These are phyloP conservation scores for Xylariales sp. DNA, from an alignment of 2,329 filamentous ascomycete genomes.

Conservation along the genomic window DNA sequence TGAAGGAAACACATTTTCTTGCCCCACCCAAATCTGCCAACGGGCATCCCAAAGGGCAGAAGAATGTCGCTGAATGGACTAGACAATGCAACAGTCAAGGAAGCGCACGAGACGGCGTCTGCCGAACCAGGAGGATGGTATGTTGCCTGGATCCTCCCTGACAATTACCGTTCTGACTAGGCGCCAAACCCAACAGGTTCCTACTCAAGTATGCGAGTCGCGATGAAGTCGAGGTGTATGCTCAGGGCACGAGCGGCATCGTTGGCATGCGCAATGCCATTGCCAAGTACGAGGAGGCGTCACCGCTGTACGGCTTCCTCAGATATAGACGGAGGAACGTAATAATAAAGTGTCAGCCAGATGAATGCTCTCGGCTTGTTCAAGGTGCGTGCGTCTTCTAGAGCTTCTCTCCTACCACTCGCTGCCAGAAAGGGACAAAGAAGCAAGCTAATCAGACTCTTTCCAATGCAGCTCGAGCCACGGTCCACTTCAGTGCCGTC, in stretches of 20 bases:
- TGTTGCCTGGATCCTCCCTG: slow-evolving; percentile 30
- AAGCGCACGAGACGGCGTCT: slow-evolving; percentile 76
- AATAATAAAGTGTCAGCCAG: slow-evolving; percentile 86
- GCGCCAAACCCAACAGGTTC: slow-evolving; percentile 66
- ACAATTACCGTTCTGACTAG: background rate
- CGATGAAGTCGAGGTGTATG: slow-evolving; percentile 79
- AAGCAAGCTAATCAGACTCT: too few species aligned
- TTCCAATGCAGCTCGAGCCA: slow-evolving; percentile 64
- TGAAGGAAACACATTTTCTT: too few species aligned
- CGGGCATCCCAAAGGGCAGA: slow-evolving; percentile 4
- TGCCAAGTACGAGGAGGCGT: slow-evolving; percentile 73
- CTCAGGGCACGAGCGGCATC: slow-evolving; percentile 74
- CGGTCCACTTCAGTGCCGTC: slow-evolving; percentile 64
- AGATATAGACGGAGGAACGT: slow-evolving; percentile 87
- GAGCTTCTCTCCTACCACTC: too few species aligned
- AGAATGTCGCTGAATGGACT: slow-evolving; percentile 94
- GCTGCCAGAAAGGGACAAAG: too few species aligned
- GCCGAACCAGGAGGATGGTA: slow-evolving; percentile 93
- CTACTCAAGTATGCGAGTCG: slow-evolving; percentile 85
- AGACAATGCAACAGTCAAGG: slow-evolving; percentile 73
- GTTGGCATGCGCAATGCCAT: slow-evolving; percentile 77
- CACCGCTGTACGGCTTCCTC: slow-evolving; percentile 87
- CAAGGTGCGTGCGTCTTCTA: too few species aligned
- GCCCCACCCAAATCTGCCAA: background rate
- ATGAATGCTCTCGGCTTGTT: slow-evolving; percentile 82